Evolutionary conservation across 2,329 filamentous ascomycete species (phyloP).

Genomic region (Fusarium temperatum): DNA sequence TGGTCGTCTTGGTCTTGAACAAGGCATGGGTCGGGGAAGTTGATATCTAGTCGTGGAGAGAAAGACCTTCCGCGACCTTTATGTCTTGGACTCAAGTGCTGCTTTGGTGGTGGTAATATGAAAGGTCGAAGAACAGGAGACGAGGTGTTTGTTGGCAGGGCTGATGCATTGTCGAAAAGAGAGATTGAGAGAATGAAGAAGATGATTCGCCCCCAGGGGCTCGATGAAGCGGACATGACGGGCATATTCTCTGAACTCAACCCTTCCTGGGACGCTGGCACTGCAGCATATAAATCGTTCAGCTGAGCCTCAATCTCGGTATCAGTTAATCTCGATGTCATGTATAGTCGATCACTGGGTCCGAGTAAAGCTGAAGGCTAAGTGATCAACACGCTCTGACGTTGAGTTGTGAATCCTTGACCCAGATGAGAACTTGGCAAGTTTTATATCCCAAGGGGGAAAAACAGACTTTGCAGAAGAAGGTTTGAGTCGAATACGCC

Average conservation of each 20-base stretch:
- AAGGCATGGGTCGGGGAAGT: conserved; percentile 66
- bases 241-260: conserved; percentile 1
- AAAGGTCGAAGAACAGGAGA: neutral
- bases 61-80: conserved; percentile 9
- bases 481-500: neutral
- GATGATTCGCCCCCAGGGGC: conserved; percentile 12
- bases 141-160: conserved; percentile 5
- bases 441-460: neutral
- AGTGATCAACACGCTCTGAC: conserved; percentile 34
- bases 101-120: conserved; percentile 4
- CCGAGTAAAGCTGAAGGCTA: conserved; percentile 1
- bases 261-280: neutral
- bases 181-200: neutral
- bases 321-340: conserved; percentile 34
- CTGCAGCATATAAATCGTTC: conserved; percentile 19
- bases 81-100: conserved; percentile 22
- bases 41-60: conserved; percentile 34
- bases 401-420: conserved; percentile 25
- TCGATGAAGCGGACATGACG: conserved; percentile 16
- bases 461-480: neutral
- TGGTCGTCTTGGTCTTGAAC: conserved; percentile 56
- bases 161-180: neutral
- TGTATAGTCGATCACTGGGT: conserved; percentile 31
- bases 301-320: conserved; percentile 34
- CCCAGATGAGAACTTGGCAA: conserved; percentile 9